Conservation (phyloP, 108 stramenopile species). For the Aurantiochytrium sp. region DNA sequence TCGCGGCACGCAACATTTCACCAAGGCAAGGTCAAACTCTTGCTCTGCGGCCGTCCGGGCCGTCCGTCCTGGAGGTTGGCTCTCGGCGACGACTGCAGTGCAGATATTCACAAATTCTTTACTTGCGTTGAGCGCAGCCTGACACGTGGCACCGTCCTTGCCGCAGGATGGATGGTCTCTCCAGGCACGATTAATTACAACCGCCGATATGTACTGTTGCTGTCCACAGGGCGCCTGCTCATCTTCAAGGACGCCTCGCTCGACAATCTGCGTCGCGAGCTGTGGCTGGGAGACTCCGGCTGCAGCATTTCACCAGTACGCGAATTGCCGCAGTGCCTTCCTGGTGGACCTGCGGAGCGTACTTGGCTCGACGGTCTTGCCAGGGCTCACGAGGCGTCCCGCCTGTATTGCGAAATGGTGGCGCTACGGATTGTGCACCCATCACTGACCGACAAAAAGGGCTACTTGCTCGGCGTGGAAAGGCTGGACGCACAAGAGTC, state of each 20-base stretch:
- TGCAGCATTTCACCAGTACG: neutral
- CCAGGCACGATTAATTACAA: neutral
- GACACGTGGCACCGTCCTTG: neutral
- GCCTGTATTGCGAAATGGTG: neutral
- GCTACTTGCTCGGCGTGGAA: neutral
- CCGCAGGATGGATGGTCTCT: neutral
- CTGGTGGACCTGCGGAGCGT: too few species aligned
- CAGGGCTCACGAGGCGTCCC: neutral
- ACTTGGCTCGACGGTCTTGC: neutral
- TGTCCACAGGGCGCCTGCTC: neutral
- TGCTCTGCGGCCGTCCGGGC: neutral
- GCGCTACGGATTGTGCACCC: neutral
- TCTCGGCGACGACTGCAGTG: neutral
- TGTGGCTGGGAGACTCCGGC: neutral
- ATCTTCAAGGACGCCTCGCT: conserved; percentile 8
- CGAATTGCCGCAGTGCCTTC: too few species aligned
- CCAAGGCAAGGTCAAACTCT: neutral
- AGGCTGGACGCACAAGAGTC: neutral
- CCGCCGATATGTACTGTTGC: neutral
- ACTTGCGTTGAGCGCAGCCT: neutral
- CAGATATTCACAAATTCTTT: conserved; percentile 6
- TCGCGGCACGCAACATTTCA: neutral
- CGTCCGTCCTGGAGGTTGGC: neutral
- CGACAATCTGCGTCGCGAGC: neutral
- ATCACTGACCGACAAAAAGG: neutral